Evolutionary conservation across 2,329 filamentous ascomycete species (phyloP).

Genomic region (Trichoderma cornu-damae): DNA sequence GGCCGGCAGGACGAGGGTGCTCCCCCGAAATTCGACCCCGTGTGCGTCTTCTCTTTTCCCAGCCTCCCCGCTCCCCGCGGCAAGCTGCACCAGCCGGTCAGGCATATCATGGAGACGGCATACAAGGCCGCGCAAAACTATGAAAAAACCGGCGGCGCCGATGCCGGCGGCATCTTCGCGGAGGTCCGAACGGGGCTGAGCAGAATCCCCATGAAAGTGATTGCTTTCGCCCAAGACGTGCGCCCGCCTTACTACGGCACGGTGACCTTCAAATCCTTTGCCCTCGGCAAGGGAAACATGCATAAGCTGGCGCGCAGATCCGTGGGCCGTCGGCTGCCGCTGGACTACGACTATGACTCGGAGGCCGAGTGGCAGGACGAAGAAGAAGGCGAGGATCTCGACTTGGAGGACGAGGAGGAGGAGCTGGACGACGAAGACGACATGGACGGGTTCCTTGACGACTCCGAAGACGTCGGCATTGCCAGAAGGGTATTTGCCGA

Average conservation of each 20-base stretch:
- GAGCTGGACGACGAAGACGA: conserved; percentile 74
- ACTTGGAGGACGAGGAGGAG: conserved; percentile 63
- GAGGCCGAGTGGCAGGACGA: conserved; percentile 82
- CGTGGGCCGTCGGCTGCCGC: conserved; percentile 50
- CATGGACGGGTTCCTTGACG: conserved; percentile 85
- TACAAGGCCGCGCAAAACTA: conserved; percentile 43
- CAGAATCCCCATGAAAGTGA: conserved; percentile 57
- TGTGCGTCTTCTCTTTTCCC: conserved; percentile 44
- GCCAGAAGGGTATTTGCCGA: conserved; percentile 56
- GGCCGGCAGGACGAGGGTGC: conserved; percentile 42
- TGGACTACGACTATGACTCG: conserved; percentile 80
- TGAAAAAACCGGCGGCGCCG: conserved; percentile 34
- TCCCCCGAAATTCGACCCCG: conserved; percentile 38
- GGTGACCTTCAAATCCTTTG: conserved; percentile 54
- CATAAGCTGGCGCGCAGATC: conserved; percentile 51
- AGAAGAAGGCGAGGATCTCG: conserved; percentile 61
- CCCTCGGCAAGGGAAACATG: conserved; percentile 43
- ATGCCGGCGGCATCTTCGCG: conserved; percentile 31
- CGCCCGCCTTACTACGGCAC: conserved; percentile 69
- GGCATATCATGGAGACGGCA: conserved; percentile 54
- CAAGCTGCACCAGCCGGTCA: conserved; percentile 48
- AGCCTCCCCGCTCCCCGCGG: conserved; percentile 41
- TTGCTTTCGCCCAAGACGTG: conserved; percentile 60
- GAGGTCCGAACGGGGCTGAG: conserved; percentile 41
- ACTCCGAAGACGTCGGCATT: conserved; percentile 65